These are phyloP conservation scores for Prunus kanzakura DNA, from an alignment of 306 rosid species.

Conservation along the genomic window DNA sequence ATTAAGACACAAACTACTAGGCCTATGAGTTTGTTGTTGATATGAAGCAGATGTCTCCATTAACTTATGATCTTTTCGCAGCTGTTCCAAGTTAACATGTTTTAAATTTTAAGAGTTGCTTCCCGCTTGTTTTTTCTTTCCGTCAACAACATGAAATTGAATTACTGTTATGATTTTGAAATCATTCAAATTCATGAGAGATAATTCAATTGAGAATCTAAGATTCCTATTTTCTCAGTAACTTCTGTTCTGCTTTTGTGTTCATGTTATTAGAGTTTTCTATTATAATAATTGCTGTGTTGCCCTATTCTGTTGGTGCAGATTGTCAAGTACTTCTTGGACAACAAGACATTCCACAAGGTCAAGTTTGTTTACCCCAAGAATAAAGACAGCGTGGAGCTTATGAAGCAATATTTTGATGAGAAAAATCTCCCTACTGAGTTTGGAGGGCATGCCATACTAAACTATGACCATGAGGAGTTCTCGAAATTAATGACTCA, in stretches of 20 bases:
- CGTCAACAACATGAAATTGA: no score
- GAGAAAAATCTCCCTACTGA: slow-evolving; percentile 80
- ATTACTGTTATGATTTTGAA: no score
- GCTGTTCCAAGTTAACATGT: no score
- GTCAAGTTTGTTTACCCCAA: slow-evolving; percentile 83
- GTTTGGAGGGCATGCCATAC: slow-evolving; percentile 71
- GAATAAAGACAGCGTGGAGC: slow-evolving; percentile 74
- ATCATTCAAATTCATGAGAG: neutral
- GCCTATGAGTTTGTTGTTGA: no score
- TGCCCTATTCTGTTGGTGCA: slow-evolving; percentile 32
- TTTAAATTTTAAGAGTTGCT: no score
- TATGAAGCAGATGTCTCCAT: no score
- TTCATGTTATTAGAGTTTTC: neutral
- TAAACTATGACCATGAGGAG: slow-evolving; percentile 69
- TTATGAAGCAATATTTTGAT: slow-evolving; percentile 74
- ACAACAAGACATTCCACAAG: slow-evolving; percentile 77
- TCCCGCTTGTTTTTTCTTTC: no score
- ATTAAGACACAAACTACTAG: no score
- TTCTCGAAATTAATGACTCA: slow-evolving; percentile 65
- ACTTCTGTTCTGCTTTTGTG: neutral
- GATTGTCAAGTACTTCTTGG: slow-evolving; percentile 88
- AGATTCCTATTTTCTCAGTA: neutral
- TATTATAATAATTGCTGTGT: neutral
- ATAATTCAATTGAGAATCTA: neutral
- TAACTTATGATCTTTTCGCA: no score